These are phyloP conservation scores for Globisporangium cylindrosporum DNA, from an alignment of 352 stramenopile genomes.

Conservation along the genomic window DNA sequence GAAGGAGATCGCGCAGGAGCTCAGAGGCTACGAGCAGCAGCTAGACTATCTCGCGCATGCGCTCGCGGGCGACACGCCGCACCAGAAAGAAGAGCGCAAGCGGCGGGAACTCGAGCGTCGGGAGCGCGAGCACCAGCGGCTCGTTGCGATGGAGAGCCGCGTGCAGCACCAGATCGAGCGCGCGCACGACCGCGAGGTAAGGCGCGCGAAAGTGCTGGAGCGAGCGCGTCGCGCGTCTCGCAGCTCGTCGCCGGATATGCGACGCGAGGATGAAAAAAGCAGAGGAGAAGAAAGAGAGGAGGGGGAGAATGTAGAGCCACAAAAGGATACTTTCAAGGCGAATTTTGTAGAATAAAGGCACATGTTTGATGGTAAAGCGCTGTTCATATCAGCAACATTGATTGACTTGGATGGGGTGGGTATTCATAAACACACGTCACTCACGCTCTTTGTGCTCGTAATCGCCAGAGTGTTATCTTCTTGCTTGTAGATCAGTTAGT, in stretches of 20 bases:
- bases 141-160: conserved; percentile 40
- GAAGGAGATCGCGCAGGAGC: conserved; percentile 23
- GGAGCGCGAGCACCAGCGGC: conserved; percentile 46
- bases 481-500: conserved; percentile 7
- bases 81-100: conserved; percentile 55
- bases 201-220: conserved; percentile 23
- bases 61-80: conserved; percentile 57
- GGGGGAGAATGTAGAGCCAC: neutral
- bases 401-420: neutral
- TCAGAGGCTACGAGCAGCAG: conserved; percentile 32
- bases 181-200: conserved; percentile 40
- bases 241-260: conserved; percentile 33
- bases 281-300: neutral
- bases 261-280: neutral
- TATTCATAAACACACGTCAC: neutral
- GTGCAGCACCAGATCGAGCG: conserved; percentile 53
- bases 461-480: neutral
- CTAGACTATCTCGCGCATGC: conserved; percentile 63
- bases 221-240: conserved; percentile 34
- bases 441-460: neutral
- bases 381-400: neutral
- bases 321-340: neutral
- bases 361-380: neutral
- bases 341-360: neutral
- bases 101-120: conserved; percentile 45